phyloP scores from a whole-genome alignment of 2,329 filamentous ascomycete species.

The Hortaea sp. region DNA sequence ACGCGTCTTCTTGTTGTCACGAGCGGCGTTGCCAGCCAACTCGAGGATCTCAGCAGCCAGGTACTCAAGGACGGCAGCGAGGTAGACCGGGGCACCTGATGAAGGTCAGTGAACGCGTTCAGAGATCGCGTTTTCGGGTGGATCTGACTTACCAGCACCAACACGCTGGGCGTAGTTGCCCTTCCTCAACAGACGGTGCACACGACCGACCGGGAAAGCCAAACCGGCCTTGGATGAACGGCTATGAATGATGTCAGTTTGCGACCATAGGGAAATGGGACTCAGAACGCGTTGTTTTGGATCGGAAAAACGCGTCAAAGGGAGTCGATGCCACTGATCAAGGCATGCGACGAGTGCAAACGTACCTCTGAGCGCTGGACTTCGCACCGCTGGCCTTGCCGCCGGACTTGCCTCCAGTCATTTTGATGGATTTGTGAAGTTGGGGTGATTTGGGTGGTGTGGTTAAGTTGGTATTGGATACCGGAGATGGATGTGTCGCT shows the following conservation, averaged over 20 bases:
- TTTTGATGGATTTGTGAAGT: slow-evolving; percentile 57
- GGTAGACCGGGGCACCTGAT: slow-evolving; percentile 78
- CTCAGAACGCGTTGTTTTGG: slow-evolving; percentile 21
- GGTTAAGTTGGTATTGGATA: slow-evolving; percentile 22
- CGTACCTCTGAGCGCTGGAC: slow-evolving; percentile 93
- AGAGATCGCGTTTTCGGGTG: neutral
- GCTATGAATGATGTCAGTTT: slow-evolving; percentile 46
- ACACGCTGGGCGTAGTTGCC: slow-evolving; percentile 99
- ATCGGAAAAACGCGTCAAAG: slow-evolving; percentile 34
- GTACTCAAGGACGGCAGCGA: slow-evolving; percentile 96
- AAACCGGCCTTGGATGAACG: slow-evolving; percentile 99
- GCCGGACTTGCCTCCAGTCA: slow-evolving; percentile 99
- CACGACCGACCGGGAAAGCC: slow-evolving; percentile 97
- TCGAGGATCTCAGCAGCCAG: slow-evolving; percentile 98
- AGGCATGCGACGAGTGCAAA: slow-evolving; percentile 24
- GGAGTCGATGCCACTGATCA: slow-evolving; percentile 11
- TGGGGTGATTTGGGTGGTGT: slow-evolving; percentile 26
- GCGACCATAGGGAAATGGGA: slow-evolving; percentile 12
- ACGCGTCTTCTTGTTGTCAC: slow-evolving; percentile 99
- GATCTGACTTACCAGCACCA: slow-evolving; percentile 62
- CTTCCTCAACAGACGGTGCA: slow-evolving; percentile 97
- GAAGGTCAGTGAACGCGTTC: slow-evolving; percentile 16
- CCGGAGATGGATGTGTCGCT: slow-evolving; percentile 20
- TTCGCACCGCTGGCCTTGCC: slow-evolving; percentile 99
- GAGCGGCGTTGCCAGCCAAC: slow-evolving; percentile 94